Percentiles rank a stretch among this genome's conserved stretches.
Evolutionary conservation across 805 yeast species (phyloP).

Genomic region (Ogataea henricii): DNA sequence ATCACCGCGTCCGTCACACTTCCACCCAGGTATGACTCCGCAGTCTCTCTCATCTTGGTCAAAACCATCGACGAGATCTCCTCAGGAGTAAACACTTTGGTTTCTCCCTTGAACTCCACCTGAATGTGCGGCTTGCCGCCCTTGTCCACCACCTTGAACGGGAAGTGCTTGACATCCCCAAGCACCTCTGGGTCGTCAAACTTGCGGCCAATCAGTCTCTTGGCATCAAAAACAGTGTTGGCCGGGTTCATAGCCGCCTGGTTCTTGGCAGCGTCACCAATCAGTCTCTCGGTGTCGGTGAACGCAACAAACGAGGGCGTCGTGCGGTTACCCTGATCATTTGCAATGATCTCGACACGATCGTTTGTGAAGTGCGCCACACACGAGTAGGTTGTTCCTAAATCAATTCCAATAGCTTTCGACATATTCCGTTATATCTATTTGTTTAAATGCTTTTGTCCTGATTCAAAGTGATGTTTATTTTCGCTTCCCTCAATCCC

Average conservation of each 20-base stretch:
- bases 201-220: constrained; percentile 92
- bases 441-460: not conserved
- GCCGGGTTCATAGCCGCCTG: constrained; percentile 92
- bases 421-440: constrained; percentile 24
- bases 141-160: constrained; percentile 75
- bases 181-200: constrained; percentile 82
- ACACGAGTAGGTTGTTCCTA: constrained; percentile 91
- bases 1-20: constrained; percentile 89
- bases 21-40: constrained; percentile 86
- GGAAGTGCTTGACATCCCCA: constrained; percentile 79
- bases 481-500: not conserved
- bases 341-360: constrained; percentile 92
- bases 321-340: constrained; percentile 98
- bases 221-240: constrained; percentile 88
- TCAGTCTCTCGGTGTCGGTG: constrained; percentile 87
- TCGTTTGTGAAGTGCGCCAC: constrained; percentile 92
- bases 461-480: not conserved
- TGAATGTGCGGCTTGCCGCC: constrained; percentile 81
- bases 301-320: constrained; percentile 96
- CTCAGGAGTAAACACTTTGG: constrained; percentile 87
- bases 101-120: constrained; percentile 84
- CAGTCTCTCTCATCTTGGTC: constrained; percentile 83
- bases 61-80: constrained; percentile 93
- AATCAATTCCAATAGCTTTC: constrained; percentile 69
- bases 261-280: constrained; percentile 96